A percentile compares a stretch with the other conserved stretches of the same genome.
phyloP scores from a whole-genome alignment of 2,329 filamentous ascomycete species.

The Chaetomium globosum region DNA sequence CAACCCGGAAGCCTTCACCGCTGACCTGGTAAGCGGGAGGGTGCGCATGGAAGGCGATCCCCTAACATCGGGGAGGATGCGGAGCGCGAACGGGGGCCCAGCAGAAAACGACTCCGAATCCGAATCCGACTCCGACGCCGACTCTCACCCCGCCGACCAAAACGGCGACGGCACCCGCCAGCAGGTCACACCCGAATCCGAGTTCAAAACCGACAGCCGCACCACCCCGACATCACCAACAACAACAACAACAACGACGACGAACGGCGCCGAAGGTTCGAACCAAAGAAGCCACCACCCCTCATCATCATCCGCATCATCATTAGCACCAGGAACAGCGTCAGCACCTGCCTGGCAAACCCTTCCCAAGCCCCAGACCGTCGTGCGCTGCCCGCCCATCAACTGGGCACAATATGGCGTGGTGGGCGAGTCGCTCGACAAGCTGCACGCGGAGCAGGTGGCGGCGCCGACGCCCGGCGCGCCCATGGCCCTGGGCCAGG shows the following conservation, averaged over 20 bases:
- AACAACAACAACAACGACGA: conserved; percentile 14
- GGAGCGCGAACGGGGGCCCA: conserved; percentile 19
- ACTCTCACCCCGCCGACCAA: conserved; percentile 19
- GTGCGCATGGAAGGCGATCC: conserved; percentile 50
- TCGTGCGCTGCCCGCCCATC: conserved; percentile 83
- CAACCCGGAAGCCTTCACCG: conserved; percentile 71
- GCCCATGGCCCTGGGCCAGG: conserved; percentile 48
- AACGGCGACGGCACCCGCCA: conserved; percentile 42
- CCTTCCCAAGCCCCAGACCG: conserved; percentile 76
- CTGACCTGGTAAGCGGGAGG: conserved; percentile 66
- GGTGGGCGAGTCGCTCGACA: conserved; percentile 81
- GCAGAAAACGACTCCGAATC: conserved; percentile 14
- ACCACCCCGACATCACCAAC: neutral
- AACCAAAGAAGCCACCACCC: neutral
- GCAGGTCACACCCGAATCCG: conserved; percentile 36
- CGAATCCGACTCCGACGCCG: neutral
- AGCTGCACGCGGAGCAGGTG: conserved; percentile 79
- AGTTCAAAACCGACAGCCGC: neutral
- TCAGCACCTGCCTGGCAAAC: conserved; percentile 55
- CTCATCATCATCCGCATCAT: too few species aligned
- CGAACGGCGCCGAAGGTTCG: conserved; percentile 3
- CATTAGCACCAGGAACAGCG: neutral
- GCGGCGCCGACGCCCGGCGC: conserved; percentile 61
- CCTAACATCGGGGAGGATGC: conserved; percentile 20
- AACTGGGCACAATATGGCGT: conserved; percentile 95